A percentile compares a stretch with the other conserved stretches of the same genome.
phyloP scores from a whole-genome alignment of 2,329 filamentous ascomycete genomes.

The Teratosphaeria destructans region DNA sequence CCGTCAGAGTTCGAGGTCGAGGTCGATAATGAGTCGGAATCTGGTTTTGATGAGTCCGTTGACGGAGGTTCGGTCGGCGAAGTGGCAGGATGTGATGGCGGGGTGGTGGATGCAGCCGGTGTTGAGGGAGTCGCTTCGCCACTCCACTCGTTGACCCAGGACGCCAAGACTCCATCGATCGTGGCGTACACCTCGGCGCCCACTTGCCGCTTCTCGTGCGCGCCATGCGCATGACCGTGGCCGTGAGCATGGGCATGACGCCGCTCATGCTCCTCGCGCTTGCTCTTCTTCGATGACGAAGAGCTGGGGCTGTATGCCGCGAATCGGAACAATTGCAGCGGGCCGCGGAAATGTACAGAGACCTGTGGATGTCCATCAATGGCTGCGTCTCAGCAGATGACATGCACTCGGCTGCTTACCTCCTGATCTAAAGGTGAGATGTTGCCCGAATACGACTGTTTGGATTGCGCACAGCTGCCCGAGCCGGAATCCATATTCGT shows the following conservation, averaged over 20 bases:
- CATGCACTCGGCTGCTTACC: conserved; percentile 37
- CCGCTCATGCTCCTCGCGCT: conserved; percentile 16
- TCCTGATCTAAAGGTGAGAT: conserved; percentile 61
- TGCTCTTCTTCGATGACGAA: conserved; percentile 29
- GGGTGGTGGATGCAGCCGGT: not conserved
- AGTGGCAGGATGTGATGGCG: not conserved
- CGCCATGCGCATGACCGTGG: conserved; percentile 35
- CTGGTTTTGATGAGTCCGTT: conserved; percentile 5
- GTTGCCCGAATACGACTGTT: conserved; percentile 47
- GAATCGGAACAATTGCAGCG: conserved; percentile 54
- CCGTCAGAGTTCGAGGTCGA: conserved; percentile 6
- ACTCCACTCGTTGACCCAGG: conserved; percentile 49
- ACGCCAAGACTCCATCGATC: conserved; percentile 47
- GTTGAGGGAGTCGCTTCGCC: conserved; percentile 20
- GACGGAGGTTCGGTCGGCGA: not conserved
- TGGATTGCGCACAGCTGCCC: conserved; percentile 44
- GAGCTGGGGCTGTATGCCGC: conserved; percentile 52
- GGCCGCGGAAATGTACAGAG: conserved; percentile 63
- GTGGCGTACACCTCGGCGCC: conserved; percentile 45
- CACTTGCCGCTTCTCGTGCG: conserved; percentile 32
- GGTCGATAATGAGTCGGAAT: conserved; percentile 3
- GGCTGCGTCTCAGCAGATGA: not conserved
- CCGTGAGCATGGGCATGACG: conserved; percentile 33
- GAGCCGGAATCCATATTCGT: conserved; percentile 47
- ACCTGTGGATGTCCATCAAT: conserved; percentile 37